Evolutionary conservation across 2,329 filamentous ascomycete genomes (phyloP).

Genomic region (Pseudopithomyces maydicus): DNA sequence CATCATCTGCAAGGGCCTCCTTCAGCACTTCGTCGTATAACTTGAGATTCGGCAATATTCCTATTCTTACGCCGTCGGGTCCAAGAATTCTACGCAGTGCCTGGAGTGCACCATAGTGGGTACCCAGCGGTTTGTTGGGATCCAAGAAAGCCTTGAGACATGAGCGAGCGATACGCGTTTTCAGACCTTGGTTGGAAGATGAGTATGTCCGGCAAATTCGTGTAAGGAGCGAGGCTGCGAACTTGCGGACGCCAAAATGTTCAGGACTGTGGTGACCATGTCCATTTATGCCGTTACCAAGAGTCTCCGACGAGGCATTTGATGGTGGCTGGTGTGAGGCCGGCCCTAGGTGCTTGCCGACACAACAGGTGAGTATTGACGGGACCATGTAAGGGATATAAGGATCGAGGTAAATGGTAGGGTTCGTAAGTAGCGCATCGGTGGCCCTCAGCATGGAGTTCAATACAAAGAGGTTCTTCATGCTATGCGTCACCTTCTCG

Average conservation of each 20-base stretch:
- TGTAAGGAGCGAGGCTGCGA: conserved; percentile 80
- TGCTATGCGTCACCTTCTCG: conserved; percentile 91
- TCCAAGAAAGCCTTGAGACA: conserved; percentile 93
- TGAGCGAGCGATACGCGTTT: conserved; percentile 87
- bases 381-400: conserved; percentile 76
- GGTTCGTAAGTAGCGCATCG: conserved; percentile 81
- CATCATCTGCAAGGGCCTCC: conserved; percentile 56
- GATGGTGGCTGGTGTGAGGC: conserved; percentile 57
- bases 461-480: conserved; percentile 87
- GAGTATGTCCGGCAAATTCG: conserved; percentile 82
- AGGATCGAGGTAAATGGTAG: conserved; percentile 74
- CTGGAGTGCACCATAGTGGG: conserved; percentile 86
- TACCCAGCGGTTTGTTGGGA: conserved; percentile 77
- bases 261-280: conserved; percentile 42
- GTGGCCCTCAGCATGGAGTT: conserved; percentile 92
- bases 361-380: conserved; percentile 87
- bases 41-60: conserved; percentile 70
- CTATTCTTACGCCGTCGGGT: conserved; percentile 64
- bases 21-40: conserved; percentile 66
- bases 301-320: conserved; percentile 53
- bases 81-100: conserved; percentile 81
- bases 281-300: conserved; percentile 40
- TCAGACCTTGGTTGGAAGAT: conserved; percentile 78
- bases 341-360: conserved; percentile 78
- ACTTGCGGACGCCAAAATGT: conserved; percentile 81